phyloP scores from a whole-genome alignment of 169 alveolate species.

The Cryptosporidium andersoni region DNA sequence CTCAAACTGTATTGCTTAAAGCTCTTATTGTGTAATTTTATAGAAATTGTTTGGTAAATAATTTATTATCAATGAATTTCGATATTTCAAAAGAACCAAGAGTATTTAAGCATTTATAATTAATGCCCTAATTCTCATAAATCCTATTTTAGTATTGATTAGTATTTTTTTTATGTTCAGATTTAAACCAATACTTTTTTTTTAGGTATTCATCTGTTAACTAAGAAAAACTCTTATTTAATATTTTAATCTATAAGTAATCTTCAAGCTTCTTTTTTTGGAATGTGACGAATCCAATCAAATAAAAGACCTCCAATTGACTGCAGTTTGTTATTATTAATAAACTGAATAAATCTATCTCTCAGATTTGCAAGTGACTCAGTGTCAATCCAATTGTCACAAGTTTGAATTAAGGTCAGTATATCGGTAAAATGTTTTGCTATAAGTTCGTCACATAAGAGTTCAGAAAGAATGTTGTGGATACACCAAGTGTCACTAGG shows the following conservation, averaged over 20 bases:
- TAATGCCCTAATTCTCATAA: no score
- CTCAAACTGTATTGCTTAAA: no score
- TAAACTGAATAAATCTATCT: conserved; percentile 36
- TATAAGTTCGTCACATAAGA: conserved; percentile 57
- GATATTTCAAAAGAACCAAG: no score
- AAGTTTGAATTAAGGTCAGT: conserved; percentile 47
- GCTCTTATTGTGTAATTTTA: no score
- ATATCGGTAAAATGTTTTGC: conserved; percentile 61
- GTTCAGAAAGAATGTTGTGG: conserved; percentile 66
- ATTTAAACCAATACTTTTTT: no score
- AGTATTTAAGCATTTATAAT: no score
- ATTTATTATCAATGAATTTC: no score
- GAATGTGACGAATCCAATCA: conserved; percentile 67
- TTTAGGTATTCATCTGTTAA: neutral
- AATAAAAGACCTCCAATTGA: conserved; percentile 49
- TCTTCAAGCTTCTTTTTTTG: conserved; percentile 16
- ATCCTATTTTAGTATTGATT: no score
- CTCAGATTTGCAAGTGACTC: conserved; percentile 51
- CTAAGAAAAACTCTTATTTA: neutral
- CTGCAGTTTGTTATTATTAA: conserved; percentile 60
- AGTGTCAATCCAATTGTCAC: conserved; percentile 68
- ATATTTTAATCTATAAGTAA: neutral
- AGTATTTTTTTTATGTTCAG: no score
- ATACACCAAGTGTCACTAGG: conserved; percentile 70
- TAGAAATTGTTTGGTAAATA: no score